Base-by-base conservation (phyloP, 495 filamentous ascomycete species). In the Tuber indicum region DNA sequence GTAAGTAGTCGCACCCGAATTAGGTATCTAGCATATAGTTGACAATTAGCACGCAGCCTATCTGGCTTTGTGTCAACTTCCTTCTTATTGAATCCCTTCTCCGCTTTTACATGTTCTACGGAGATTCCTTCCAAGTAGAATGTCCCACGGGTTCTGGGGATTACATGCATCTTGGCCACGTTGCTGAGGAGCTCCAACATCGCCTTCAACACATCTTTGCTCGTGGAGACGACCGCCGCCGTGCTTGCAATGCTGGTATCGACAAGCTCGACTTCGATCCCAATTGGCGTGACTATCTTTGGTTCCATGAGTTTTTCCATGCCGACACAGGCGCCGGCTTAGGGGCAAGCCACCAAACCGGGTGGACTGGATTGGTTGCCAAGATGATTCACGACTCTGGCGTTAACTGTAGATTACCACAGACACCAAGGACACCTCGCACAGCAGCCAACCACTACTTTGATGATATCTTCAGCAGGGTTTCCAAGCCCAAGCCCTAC, bases 231-330 rank as follows among this genome's bases (percentile, higher is more conserved):
- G 90, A 96, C 77, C 95, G 94, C 66, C 89, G 92, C 8, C 89
- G 96, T 42, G 94, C 94, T 52, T 91, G 96, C 87, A 94, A 97
- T 78, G 90, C 88, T 72, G 89, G 91, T 39, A 93, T 90, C 75
- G 92, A 97, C 74, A 86, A 91, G 76, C 90, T 98, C 46, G 93
- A 98, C 85, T 96, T 91, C 78, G 93, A 98, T 84, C 89, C 92
- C 39, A 86, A 97, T 85, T 98, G 95, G 95, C 93, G 90, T 83
- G 94, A 98, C 83, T 89, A 97, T 81, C 85, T 98, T 76, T 97
- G 93, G 91, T 98, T 96, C 88, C 91, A 97, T 82, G 95, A 98
- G 84, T 98, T 96, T 86, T 98, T 98, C 81, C 94, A 98, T 81
- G 95, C 93, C 43, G 96, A 98, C 82, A 91, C 87, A 42, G 95